Conservation (phyloP, 2,329 filamentous ascomycete genomes). For the Xylaria sp. region DNA sequence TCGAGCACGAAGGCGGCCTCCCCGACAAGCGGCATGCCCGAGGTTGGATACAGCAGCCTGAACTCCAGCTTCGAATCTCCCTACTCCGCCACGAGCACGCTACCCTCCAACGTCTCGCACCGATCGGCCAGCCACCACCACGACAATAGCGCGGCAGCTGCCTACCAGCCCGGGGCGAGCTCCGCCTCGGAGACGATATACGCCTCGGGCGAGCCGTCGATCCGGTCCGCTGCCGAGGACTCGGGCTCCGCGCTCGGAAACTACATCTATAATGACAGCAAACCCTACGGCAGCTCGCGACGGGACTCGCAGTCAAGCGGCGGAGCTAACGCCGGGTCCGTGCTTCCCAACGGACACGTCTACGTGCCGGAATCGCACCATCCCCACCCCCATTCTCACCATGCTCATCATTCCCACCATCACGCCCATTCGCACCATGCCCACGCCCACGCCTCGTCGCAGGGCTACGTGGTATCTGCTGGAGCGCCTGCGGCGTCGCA, state of each 20-base stretch:
- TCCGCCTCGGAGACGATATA: constrained; percentile 26
- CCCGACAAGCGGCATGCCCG: constrained; percentile 25
- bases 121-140: constrained; percentile 26
- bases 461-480: constrained; percentile 29
- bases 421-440: no score
- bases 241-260: constrained; percentile 23
- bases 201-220: constrained; percentile 19
- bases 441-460: constrained; percentile 24
- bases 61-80: constrained; percentile 30
- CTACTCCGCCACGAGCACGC: constrained; percentile 23
- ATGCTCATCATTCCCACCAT: no score
- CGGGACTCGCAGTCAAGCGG: constrained; percentile 32
- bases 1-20: constrained; percentile 26
- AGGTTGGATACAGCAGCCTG: constrained; percentile 35
- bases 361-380: constrained; percentile 39
- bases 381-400: no score
- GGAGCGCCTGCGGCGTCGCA: constrained; percentile 16
- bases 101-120: constrained; percentile 22
- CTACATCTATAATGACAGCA: constrained; percentile 36
- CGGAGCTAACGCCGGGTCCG: constrained; percentile 24
- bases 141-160: no score
- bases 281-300: constrained; percentile 23
- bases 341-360: constrained; percentile 39
- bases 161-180: constrained; percentile 19
- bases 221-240: constrained; percentile 29